Evolutionary conservation across 2,329 filamentous ascomycete species (phyloP).

Genomic region (Xylariaceae sp.): DNA sequence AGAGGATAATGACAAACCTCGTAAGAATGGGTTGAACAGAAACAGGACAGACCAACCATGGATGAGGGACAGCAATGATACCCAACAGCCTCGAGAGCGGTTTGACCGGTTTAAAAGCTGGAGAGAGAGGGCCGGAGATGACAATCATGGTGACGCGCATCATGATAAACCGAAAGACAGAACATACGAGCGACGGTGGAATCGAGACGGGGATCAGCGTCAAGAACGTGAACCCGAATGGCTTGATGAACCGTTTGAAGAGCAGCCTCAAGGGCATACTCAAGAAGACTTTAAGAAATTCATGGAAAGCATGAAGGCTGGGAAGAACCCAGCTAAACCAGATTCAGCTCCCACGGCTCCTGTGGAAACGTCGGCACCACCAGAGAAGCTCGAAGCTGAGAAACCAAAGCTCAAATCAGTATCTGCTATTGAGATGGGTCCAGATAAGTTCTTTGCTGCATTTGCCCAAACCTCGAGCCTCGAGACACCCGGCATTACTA

Average conservation of each 20-base stretch:
- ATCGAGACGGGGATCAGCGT: constrained; percentile 57
- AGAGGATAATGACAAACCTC: constrained; percentile 57
- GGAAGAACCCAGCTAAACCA: constrained; percentile 46
- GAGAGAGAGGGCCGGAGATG: constrained; percentile 55
- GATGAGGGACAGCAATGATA: constrained; percentile 63
- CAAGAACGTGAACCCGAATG: constrained; percentile 86
- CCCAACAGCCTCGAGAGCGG: constrained; percentile 49
- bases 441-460: constrained; percentile 77
- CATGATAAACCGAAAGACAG: constrained; percentile 60
- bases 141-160: constrained; percentile 38
- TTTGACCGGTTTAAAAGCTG: constrained; percentile 63
- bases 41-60: constrained; percentile 73
- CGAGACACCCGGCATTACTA: constrained; percentile 54
- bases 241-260: constrained; percentile 76
- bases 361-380: constrained; percentile 41
- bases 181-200: constrained; percentile 57
- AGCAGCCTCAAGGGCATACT: constrained; percentile 72
- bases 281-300: constrained; percentile 93
- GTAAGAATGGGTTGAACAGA: constrained; percentile 67
- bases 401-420: constrained; percentile 61
- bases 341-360: constrained; percentile 41
- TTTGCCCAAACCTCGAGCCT: constrained; percentile 47
- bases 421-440: constrained; percentile 65
- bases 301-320: constrained; percentile 87
- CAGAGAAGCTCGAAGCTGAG: constrained; percentile 48